A percentile compares a stretch with the other conserved stretches of the same genome.
phyloP scores from a whole-genome alignment of 352 stramenopile species.

The Chrysophaeum taylorii region DNA sequence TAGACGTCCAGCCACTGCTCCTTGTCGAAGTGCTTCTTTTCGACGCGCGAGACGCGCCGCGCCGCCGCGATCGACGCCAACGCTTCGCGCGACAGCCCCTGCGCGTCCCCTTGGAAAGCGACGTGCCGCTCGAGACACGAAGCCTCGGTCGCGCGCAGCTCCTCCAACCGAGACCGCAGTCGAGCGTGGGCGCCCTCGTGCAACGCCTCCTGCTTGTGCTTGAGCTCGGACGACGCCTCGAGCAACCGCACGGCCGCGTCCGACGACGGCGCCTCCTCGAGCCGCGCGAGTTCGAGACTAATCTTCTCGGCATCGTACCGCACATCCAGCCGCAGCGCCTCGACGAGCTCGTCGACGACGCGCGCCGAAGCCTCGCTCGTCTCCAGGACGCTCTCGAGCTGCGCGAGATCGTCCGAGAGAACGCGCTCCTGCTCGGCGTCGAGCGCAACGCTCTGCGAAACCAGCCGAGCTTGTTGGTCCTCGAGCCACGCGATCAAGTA shows the following conservation, averaged over 20 bases:
- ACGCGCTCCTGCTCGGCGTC: conserved; percentile 24
- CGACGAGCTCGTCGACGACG: conserved; percentile 16
- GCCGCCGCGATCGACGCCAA: conserved; percentile 11
- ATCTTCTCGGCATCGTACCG: conserved; percentile 21
- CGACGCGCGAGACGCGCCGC: conserved; percentile 14
- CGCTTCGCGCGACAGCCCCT: background rate
- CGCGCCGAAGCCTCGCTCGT: background rate
- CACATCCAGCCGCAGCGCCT: background rate
- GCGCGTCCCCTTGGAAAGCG: conserved; percentile 17
- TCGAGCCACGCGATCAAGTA: conserved; percentile 23
- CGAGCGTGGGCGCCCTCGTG: background rate
- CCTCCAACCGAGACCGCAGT: background rate
- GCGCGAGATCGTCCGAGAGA: background rate
- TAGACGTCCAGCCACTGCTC: conserved; percentile 23
- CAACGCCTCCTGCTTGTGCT: conserved; percentile 17
- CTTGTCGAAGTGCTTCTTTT: background rate
- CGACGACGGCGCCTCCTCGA: background rate
- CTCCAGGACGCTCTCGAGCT: background rate
- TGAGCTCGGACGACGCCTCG: background rate
- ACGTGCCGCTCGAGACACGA: background rate
- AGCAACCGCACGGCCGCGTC: background rate
- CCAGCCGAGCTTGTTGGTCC: background rate
- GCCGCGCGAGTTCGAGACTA: background rate
- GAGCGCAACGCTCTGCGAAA: background rate
- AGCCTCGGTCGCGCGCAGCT: conserved; percentile 4